Base-by-base conservation (phyloP, 495 filamentous ascomycete species). In the Letharia columbiana region DNA sequence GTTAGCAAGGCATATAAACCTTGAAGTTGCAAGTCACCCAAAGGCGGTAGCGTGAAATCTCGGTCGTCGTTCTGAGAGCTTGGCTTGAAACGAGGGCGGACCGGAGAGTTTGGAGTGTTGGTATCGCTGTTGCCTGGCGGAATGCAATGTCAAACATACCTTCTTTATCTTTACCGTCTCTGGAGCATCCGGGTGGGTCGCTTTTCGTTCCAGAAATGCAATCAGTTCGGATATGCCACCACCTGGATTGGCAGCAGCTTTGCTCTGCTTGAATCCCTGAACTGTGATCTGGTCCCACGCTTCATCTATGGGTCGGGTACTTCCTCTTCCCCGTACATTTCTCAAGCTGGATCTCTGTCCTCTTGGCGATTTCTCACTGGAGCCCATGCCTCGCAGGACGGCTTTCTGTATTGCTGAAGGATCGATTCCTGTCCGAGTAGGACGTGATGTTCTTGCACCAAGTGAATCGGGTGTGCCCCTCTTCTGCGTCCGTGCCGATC, bases 191-290 rank as follows among this genome's bases (percentile, higher is more conserved):
- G 70, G 54, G 45, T 72, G 40, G 65, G 79, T 81, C 66, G 86
- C 82, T 77, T 93, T 94, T 73, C 88, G 84, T 78, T 97, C 91
- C 65, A 97, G 81, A 76, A 93, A 98, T 60, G 78, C 79, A 58
- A 92, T 75, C 42, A 96, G 81, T 62, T 83, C 82, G 68, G 85
- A 83, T 41, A 89, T 76, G 60, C 90, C 90, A 20, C 89, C 89
- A 64, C 91, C 91, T 33, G 79, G 73, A 70, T 90, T 89, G 28
- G 73, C 76, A 9, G 85, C 81, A 4, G 85, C 90, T 71, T 91
- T 94, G 80, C 89, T 96, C 23, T 86, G 76, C 68, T 83, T 86
- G 79, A 92, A 87, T 52, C 91, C 91, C 44, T 78, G 78, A 60
- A 96, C 80, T 63, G 77, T 83, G 49, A 91, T 75, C 12, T 75